Evolutionary conservation across 306 rosid genomes (phyloP).

Genomic region (Lablab purpureus): DNA sequence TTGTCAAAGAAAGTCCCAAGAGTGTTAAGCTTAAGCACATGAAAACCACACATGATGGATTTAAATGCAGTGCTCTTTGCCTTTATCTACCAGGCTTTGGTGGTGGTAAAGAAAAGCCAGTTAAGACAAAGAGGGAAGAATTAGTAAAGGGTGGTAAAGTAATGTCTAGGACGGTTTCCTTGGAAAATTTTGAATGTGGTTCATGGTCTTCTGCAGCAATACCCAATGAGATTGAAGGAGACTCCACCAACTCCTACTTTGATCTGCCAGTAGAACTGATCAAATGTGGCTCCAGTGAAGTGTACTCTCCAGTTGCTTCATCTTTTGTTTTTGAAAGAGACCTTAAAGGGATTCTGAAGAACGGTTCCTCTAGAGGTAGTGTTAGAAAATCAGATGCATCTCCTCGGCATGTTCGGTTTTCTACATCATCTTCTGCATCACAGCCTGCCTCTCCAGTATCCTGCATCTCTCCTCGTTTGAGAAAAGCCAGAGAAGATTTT

Average conservation of each 20-base stretch:
- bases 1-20: slow-evolving; percentile 44
- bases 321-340: slow-evolving; percentile 66
- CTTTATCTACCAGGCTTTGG: slow-evolving; percentile 76
- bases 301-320: slow-evolving; percentile 57
- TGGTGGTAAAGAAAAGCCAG: slow-evolving; percentile 60
- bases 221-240: slow-evolving; percentile 54
- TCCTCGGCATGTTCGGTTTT: slow-evolving; percentile 72
- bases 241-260: slow-evolving; percentile 61
- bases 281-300: slow-evolving; percentile 55
- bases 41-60: slow-evolving; percentile 47
- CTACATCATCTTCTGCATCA: slow-evolving; percentile 57
- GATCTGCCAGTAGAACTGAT: slow-evolving; percentile 86
- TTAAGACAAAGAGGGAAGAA: slow-evolving; percentile 56
- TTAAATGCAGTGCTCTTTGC: slow-evolving; percentile 82
- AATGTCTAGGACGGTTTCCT: slow-evolving; percentile 74
- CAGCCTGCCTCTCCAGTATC: slow-evolving; percentile 65
- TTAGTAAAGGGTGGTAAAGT: slow-evolving; percentile 38
- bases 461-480: slow-evolving; percentile 75
- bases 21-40: slow-evolving; percentile 44
- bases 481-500: slow-evolving; percentile 76
- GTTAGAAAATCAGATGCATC: slow-evolving; percentile 65
- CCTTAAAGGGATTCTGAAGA: slow-evolving; percentile 68
- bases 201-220: slow-evolving; percentile 87
- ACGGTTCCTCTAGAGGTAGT: slow-evolving; percentile 49
- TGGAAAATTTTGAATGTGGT: slow-evolving; percentile 93